Evolutionary conservation across 345 rosid species (phyloP), one percentile per base, ranked within the genome.

Genomic region (Abelmoschus esculentus): DNA sequence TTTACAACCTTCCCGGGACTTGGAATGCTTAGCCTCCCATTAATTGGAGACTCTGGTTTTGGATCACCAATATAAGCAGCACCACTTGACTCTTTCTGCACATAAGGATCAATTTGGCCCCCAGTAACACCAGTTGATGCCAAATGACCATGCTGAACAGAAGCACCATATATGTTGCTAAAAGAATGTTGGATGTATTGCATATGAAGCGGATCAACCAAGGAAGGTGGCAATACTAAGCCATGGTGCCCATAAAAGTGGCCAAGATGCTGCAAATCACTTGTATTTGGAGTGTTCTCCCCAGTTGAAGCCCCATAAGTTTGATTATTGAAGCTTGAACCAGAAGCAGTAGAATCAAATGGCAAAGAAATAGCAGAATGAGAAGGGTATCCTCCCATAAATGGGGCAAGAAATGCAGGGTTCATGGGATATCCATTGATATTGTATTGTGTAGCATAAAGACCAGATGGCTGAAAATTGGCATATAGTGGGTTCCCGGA

Each of bases 121-220:
- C 85, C 86, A 67, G 67, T 63, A 74, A 75, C 72, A 74, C 80
- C 73, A 62, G 56, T 70, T 61, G 82, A 70, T 53, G 80, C 61
- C 62, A 70, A 72, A 59, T 72, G 74, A 72, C 81, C 78, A 59
- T 80, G 82, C 74, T 86, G 92, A 79, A 81, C 72, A 1, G 93
- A 74, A 66, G 82, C 78, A 83, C 79, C 76, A 49, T 73, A 85
- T 0, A 69, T 59, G 55, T 83, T 88, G 57, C 84, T 89, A 76
- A 80, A 81, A 73, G 87, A 76, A 70, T 87, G 93, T 61, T 87
- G 96, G 71, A 80, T 83, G 80, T 89, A 90, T 17, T 82, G 91
- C 86, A 89, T 57, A 28, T 90, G 91, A 74, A 81, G 70, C 29
- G 93, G 93, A 85, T 88, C 91, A 57, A 84, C 71, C 57, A 80